phyloP scores from a whole-genome alignment of 208 protist genomes.

The Vickermania ingenoplastis region DNA sequence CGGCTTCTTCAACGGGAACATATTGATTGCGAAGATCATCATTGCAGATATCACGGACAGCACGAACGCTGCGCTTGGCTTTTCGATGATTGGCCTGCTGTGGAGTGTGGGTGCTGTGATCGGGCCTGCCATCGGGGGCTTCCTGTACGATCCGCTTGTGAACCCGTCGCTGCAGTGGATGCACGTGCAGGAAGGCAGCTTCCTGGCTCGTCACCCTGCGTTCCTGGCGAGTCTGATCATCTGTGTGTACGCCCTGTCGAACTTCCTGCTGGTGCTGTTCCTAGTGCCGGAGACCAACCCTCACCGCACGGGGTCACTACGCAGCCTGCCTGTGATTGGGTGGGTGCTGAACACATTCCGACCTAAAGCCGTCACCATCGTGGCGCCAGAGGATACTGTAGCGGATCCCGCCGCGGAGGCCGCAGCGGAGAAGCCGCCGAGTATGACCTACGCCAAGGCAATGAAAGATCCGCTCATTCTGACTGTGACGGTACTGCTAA shows the following conservation, averaged over 20 bases:
- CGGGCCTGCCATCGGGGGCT: constrained; percentile 48
- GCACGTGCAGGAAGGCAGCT: constrained; percentile 14
- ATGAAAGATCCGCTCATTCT: constrained; percentile 11
- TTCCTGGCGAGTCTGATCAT: constrained; percentile 52
- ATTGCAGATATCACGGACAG: constrained; percentile 72
- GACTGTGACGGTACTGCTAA: constrained; percentile 39
- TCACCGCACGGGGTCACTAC: too few species aligned
- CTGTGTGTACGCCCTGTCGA: constrained; percentile 34
- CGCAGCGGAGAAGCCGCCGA: not conserved
- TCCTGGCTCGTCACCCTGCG: constrained; percentile 39
- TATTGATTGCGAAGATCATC: constrained; percentile 68
- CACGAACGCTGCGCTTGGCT: constrained; percentile 77
- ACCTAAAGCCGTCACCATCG: too few species aligned
- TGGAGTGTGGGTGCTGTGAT: constrained; percentile 62
- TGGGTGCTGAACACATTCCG: too few species aligned
- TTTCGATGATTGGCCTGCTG: constrained; percentile 95
- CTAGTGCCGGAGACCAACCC: too few species aligned
- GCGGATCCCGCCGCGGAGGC: too few species aligned
- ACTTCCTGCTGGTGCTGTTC: constrained; percentile 6
- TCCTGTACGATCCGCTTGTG: constrained; percentile 49
- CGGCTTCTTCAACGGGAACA: constrained; percentile 53
- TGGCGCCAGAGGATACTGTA: constrained; percentile 11
- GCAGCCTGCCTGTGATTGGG: too few species aligned
- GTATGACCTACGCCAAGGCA: constrained; percentile 18
- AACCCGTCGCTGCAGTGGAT: constrained; percentile 14